Percentiles rank a stretch among this genome's conserved stretches.
phyloP scores from a whole-genome alignment of 1,284 basidiomycete genomes.

The Malassezia furfur region DNA sequence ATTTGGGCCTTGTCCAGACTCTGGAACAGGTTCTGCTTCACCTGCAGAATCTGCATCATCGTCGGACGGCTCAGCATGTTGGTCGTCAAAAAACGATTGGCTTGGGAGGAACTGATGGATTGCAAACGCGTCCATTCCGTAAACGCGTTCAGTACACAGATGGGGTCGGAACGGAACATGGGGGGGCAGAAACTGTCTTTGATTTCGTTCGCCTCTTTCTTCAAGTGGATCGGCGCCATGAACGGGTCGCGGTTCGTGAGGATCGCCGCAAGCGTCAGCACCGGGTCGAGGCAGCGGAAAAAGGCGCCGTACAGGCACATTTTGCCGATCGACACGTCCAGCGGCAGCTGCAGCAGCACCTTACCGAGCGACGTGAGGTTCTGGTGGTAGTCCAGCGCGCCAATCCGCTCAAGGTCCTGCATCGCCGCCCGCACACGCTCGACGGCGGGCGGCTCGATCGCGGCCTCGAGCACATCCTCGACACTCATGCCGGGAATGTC shows the following conservation, averaged over 20 bases:
- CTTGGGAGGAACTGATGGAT: slow-evolving; percentile 48
- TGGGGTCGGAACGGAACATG: slow-evolving; percentile 73
- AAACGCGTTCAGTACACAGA: slow-evolving; percentile 72
- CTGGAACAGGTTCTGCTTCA: slow-evolving; percentile 70
- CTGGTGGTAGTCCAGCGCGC: slow-evolving; percentile 69
- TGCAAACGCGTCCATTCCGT: slow-evolving; percentile 59
- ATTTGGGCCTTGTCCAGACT: slow-evolving; percentile 60
- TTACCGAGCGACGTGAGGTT: slow-evolving; percentile 77
- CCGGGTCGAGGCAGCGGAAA: slow-evolving; percentile 84
- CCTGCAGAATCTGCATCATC: slow-evolving; percentile 70
- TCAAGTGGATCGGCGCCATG: slow-evolving; percentile 59
- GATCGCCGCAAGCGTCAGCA: slow-evolving; percentile 78
- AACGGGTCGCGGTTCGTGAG: slow-evolving; percentile 85
- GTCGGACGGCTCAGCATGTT: slow-evolving; percentile 84
- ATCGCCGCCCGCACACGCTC: slow-evolving; percentile 73
- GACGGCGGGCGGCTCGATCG: slow-evolving; percentile 80
- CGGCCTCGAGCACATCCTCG: slow-evolving; percentile 72
- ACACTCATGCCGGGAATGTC: slow-evolving; percentile 78
- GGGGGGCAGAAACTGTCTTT: slow-evolving; percentile 73
- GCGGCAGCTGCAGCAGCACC: slow-evolving; percentile 77
- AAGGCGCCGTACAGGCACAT: slow-evolving; percentile 82
- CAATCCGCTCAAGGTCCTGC: slow-evolving; percentile 70
- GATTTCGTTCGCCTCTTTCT: slow-evolving; percentile 54
- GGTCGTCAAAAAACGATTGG: slow-evolving; percentile 68
- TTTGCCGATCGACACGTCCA: slow-evolving; percentile 81